Percentiles rank a stretch among this genome's conserved stretches.
These are phyloP conservation scores for Mrakia frigida DNA, from an alignment of 768 basidiomycete genomes.

Conservation along the genomic window DNA sequence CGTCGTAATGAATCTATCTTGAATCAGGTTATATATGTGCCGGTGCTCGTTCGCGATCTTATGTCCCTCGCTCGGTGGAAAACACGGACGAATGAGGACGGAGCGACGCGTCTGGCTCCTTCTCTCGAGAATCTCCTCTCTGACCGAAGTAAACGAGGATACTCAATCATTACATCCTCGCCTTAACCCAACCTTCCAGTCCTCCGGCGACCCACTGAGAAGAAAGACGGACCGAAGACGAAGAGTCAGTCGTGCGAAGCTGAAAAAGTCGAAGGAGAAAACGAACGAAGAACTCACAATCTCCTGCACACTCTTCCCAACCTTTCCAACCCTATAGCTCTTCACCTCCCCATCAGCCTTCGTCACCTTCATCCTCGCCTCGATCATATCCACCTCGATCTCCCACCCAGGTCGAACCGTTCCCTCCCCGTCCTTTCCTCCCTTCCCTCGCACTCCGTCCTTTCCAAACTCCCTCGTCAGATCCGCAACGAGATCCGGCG, in stretches of 20 bases:
- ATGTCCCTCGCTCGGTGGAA: no score
- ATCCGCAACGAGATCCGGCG: constrained; percentile 79
- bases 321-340: constrained; percentile 62
- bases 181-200: constrained; percentile 76
- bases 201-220: constrained; percentile 79
- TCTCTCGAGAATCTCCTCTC: no score
- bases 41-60: no score
- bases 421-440: constrained; percentile 72
- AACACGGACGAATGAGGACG: no score
- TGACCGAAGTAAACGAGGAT: no score
- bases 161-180: constrained; percentile 32
- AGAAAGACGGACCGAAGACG: background rate
- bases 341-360: constrained; percentile 50
- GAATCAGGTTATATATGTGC: no score
- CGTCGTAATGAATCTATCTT: background rate
- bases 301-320: constrained; percentile 94
- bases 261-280: no score
- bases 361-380: constrained; percentile 62
- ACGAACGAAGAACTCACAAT: constrained; percentile 43
- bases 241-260: background rate
- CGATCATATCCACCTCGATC: constrained; percentile 61
- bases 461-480: constrained; percentile 69
- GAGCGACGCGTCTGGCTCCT: no score
- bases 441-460: constrained; percentile 68
- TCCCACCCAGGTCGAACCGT: constrained; percentile 70